Evolutionary conservation across 1,284 basidiomycete genomes (phyloP), one percentile per base, ranked within the genome.

Genomic region (Malassezia furfur): DNA sequence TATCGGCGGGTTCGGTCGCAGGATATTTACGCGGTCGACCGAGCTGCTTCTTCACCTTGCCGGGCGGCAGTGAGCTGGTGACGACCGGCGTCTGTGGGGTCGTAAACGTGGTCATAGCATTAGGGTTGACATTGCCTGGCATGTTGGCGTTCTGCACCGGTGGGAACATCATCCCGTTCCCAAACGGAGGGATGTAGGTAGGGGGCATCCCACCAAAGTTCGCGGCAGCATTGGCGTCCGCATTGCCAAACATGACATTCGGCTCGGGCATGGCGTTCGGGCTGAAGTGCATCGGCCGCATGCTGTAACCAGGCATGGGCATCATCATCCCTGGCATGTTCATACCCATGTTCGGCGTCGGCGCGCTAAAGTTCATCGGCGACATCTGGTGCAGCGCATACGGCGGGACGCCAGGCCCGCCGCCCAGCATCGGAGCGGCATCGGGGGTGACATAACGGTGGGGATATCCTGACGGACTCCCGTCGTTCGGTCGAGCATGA

Each of bases 11-110:
- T 2, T 47, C 43, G 4, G 25, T 0, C 9, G 19, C 25, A 6
- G 34, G 37, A 17, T 48, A 37, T 10, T 48, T 48, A 32, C 46
- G 46, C 25, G 46, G 46, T 5, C 46, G 46, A 3, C 46, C 46
- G 12, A 48, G 17, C 8, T 5, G 46, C 28, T 37, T 35, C 31
- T 30, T 30, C 17, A 17, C 4, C 22, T 34, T 34, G 9, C 45
- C 45, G 8, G n/a, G 30, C 21, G 5, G 21, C 17, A 32, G 8
- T 19, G 22, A 11, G 17, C 28, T 19, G 3, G 21, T 28, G 25
- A 31, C 25, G 15, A 28, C 32, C 14, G 43, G 17, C 14, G 43
- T 4, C 3, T 14, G 15, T 4, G 32, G 4, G 4, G 21, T 7
- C 14, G 25, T 6, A 8, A 37, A 14, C 14, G 43, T 21, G 14